These are phyloP conservation scores for Kwoniella europaea DNA, from an alignment of 768 basidiomycete species.

Conservation along the genomic window DNA sequence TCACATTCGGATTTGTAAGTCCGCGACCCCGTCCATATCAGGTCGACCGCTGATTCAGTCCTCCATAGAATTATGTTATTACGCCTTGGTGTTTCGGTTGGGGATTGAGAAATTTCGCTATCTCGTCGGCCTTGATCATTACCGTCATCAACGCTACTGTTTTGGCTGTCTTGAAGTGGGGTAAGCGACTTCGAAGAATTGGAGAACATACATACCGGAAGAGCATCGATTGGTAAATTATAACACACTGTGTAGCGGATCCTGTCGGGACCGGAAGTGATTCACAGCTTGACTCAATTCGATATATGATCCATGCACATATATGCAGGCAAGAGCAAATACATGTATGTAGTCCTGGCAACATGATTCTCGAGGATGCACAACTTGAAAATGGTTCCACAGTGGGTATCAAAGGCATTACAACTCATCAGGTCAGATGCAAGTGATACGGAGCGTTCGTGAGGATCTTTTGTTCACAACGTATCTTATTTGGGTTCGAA, in stretches of 20 bases:
- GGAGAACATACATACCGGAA: slow-evolving; percentile 16
- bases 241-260: not conserved
- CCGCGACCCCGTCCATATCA: not conserved
- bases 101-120: slow-evolving; percentile 28
- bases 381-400: too few relatives aligned
- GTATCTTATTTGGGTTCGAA: too few relatives aligned
- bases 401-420: too few relatives aligned
- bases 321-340: too few relatives aligned
- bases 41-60: not conserved
- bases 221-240: slow-evolving; percentile 13
- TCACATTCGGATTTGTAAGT: slow-evolving; percentile 27
- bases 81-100: slow-evolving; percentile 28
- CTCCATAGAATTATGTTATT: slow-evolving; percentile 23
- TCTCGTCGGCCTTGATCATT: slow-evolving; percentile 20
- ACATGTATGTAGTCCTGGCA: too few relatives aligned
- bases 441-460: too few relatives aligned
- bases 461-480: too few relatives aligned
- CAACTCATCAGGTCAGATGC: too few relatives aligned
- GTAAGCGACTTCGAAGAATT: slow-evolving; percentile 21
- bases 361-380: too few relatives aligned
- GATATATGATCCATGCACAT: too few relatives aligned
- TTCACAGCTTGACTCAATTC: too few relatives aligned
- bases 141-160: slow-evolving; percentile 20
- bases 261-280: too few relatives aligned
- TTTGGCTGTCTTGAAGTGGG: slow-evolving; percentile 18